Evolutionary conservation across 805 yeast species (phyloP).

Genomic region (Barnettozyma botsteinii): DNA sequence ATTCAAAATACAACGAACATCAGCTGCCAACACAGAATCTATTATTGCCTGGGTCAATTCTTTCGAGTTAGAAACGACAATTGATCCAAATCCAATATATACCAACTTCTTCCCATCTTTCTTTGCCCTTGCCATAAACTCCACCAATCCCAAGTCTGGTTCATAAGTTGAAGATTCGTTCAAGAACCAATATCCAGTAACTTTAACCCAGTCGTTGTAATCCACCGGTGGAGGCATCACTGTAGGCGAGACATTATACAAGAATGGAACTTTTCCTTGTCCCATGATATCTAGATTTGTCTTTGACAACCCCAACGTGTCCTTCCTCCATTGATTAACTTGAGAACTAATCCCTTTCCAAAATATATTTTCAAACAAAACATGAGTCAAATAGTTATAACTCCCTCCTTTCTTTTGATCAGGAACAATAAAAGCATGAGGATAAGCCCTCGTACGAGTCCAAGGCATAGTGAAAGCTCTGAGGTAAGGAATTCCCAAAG

Average conservation of each 20-base stretch:
- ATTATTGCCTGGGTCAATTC: slow-evolving; percentile 72
- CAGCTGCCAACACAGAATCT: slow-evolving; percentile 74
- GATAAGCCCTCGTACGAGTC: slow-evolving; percentile 93
- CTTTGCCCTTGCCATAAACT: slow-evolving; percentile 60
- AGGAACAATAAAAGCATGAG: slow-evolving; percentile 94
- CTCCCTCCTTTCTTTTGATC: slow-evolving; percentile 91
- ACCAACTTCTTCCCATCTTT: slow-evolving; percentile 62
- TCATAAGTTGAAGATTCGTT: slow-evolving; percentile 53
- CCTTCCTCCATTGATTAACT: slow-evolving; percentile 81
- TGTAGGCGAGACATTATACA: slow-evolving; percentile 83
- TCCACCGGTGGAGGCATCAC: slow-evolving; percentile 91
- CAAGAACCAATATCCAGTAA: slow-evolving; percentile 93
- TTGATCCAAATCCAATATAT: slow-evolving; percentile 94
- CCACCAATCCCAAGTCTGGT: slow-evolving; percentile 50
- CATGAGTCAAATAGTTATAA: slow-evolving; percentile 88
- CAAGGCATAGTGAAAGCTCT: slow-evolving; percentile 98
- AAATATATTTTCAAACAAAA: slow-evolving; percentile 84
- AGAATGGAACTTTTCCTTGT: slow-evolving; percentile 77
- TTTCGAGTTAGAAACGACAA: slow-evolving; percentile 79
- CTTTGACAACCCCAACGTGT: slow-evolving; percentile 54
- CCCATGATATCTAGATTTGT: slow-evolving; percentile 69
- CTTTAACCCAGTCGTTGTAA: slow-evolving; percentile 91
- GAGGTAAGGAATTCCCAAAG: slow-evolving; percentile 81
- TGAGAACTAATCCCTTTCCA: slow-evolving; percentile 91
- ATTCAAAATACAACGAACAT: slow-evolving; percentile 78